Conservation (phyloP, 1,284 basidiomycete species). For the Grifola frondosa region DNA sequence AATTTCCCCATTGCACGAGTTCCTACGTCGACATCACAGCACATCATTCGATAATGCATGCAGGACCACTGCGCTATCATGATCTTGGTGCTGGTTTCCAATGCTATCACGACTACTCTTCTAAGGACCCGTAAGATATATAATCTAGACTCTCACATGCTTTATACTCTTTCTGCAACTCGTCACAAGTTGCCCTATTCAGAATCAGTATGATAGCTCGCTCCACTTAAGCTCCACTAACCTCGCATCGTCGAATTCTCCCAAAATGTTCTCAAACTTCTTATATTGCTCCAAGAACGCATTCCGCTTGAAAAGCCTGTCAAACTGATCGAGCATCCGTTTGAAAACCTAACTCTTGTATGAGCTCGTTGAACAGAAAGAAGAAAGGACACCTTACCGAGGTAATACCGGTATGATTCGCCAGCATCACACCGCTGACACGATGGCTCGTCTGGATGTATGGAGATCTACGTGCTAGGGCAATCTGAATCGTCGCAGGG, state of each 20-base stretch:
- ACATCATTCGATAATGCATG: no score
- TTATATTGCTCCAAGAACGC: conserved; percentile 98
- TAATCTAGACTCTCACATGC: conserved; percentile 92
- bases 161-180: conserved; percentile 87
- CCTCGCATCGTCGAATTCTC: conserved; percentile 95
- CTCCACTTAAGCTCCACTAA: no score
- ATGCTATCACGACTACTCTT: no score
- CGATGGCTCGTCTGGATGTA: conserved; percentile 90
- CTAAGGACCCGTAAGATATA: conserved; percentile 82
- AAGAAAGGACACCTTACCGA: conserved; percentile 82
- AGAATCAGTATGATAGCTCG: no score
- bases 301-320: conserved; percentile 83
- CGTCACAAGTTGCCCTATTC: conserved; percentile 83
- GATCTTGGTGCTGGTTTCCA: no score
- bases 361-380: not conserved
- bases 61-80: no score
- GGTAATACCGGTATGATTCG: conserved; percentile 97
- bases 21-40: no score
- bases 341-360: conserved; percentile 79
- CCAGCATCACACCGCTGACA: conserved; percentile 97
- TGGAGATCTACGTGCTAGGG: conserved; percentile 88
- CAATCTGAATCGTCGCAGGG: conserved; percentile 97
- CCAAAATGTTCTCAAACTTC: conserved; percentile 89
- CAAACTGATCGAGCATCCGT: conserved; percentile 95
- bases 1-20: no score